Evolutionary conservation across 306 rosid species (phyloP).

Genomic region (Prunus armeniaca): DNA sequence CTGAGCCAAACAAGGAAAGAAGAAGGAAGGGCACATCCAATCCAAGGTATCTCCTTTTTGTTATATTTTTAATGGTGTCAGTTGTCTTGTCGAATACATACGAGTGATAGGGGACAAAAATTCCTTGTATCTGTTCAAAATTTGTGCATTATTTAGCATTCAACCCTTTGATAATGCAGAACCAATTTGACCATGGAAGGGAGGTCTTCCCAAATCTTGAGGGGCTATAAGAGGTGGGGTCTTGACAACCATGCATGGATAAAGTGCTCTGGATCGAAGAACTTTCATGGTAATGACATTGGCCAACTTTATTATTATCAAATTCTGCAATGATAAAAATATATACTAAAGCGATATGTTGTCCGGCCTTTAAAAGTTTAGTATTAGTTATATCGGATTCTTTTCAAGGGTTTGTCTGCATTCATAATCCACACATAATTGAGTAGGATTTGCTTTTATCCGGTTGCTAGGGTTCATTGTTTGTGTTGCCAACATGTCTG

Average conservation of each 20-base stretch:
- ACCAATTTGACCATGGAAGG: conserved; percentile 18
- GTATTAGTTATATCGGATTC: conserved; percentile 25
- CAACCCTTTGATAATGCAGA: neutral
- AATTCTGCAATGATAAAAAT: conserved; percentile 15
- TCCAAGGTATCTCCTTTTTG: neutral
- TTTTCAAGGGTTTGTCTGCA: conserved; percentile 25
- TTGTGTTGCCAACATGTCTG: conserved; percentile 27
- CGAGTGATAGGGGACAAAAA: neutral
- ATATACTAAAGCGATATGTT: conserved; percentile 17
- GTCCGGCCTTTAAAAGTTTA: conserved; percentile 14
- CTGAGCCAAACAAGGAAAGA: neutral
- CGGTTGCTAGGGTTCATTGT: conserved; percentile 31
- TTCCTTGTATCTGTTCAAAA: neutral
- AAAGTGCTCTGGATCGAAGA: conserved; percentile 15
- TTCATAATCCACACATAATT: conserved; percentile 14
- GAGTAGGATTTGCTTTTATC: conserved; percentile 20
- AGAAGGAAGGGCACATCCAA: conserved; percentile 1
- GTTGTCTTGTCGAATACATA: neutral
- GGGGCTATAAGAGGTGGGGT: conserved; percentile 6
- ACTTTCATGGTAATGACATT: conserved; percentile 27
- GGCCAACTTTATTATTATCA: conserved; percentile 8
- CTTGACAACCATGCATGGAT: conserved; percentile 18
- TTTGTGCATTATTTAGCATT: conserved; percentile 6
- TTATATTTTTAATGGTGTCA: neutral
- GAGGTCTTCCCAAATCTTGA: conserved; percentile 12